These are phyloP conservation scores for Purpureocillium lavendulum DNA, from an alignment of 2,329 filamentous ascomycete species.

Conservation along the genomic window DNA sequence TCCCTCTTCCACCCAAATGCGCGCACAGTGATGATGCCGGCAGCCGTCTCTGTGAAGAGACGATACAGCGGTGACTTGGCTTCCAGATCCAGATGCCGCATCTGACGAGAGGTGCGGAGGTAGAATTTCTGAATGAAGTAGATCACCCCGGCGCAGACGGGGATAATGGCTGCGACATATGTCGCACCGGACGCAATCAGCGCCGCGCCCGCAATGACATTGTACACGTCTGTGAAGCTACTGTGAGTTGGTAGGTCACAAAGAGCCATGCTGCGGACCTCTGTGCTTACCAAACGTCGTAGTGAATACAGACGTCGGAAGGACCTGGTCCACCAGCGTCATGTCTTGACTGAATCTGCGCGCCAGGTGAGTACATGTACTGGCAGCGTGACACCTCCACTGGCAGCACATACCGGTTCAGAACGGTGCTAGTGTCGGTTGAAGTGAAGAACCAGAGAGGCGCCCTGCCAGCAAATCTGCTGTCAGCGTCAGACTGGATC, in stretches of 20 bases:
- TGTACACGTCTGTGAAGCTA: not conserved
- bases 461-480: not conserved
- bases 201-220: constrained; percentile 7
- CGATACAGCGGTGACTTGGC: constrained; percentile 37
- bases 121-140: constrained; percentile 46
- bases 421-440: not conserved
- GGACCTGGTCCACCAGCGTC: constrained; percentile 5
- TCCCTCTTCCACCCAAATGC: constrained; percentile 7
- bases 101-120: constrained; percentile 48
- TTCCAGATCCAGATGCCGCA: constrained; percentile 52
- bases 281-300: constrained; percentile 1
- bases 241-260: too few relatives aligned
- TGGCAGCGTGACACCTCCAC: not conserved
- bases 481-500: too few relatives aligned
- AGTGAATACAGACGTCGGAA: constrained; percentile 3
- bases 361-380: not conserved
- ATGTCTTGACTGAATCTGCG: constrained; percentile 9
- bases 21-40: constrained; percentile 7
- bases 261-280: too few relatives aligned
- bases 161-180: constrained; percentile 40
- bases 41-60: constrained; percentile 7
- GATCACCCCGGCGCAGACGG: constrained; percentile 23
- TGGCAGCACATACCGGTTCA: constrained; percentile 2
- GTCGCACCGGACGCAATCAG: constrained; percentile 31
- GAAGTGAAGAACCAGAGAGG: constrained; percentile 2